Evolutionary conservation across 129 eudicot species (phyloP), one percentile per base, ranked within the genome.

Genomic region (Deinandra increscens): DNA sequence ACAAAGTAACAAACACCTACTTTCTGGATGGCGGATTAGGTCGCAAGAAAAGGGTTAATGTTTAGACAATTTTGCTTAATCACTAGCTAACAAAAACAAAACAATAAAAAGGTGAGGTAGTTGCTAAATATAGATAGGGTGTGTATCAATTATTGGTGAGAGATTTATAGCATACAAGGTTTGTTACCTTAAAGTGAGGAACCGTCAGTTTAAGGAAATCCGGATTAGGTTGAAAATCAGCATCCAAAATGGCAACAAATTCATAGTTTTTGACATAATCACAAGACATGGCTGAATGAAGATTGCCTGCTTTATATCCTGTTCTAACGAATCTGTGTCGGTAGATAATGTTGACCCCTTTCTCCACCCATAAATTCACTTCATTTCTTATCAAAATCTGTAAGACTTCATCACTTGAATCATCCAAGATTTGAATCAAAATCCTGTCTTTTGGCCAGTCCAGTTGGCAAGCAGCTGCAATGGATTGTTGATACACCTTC

Each of bases 401-500:
- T 58, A 81, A 54, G 15, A 77, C 29, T 53, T 90, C 95, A 71
- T 90, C 97, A 59, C 87, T 91, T 59, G 97, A 90, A 82, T 90
- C 97, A 58, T 90, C 97, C 76, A 90, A 76, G 8, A 90, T 82
- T 79, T 90, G 97, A 23, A 90, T 72, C 60, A 90, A 69, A 42
- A 90, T 77, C 60, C 95, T 76, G 62, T 90, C 91, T 74, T 82
- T 87, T 15, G 97, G 97, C 97, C 97, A 90, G 75, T 90, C 97
- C 53, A 90, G 81, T 70, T 90, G 85, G 75, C 97, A 87, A 71
- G 83, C 95, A 51, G 97, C 83, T 29, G 71, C 79, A 26, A 90
- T 90, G 49, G 97, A 90, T 76, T 81, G 90, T 64, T 84, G 91
- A 46, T 77, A 90, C 31, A 90, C 97, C 97, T 90, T 48, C 70